A percentile compares a stretch with the other conserved stretches of the same genome.
Conservation (phyloP, 768 basidiomycete genomes). For the Suillus clintonianus region DNA sequence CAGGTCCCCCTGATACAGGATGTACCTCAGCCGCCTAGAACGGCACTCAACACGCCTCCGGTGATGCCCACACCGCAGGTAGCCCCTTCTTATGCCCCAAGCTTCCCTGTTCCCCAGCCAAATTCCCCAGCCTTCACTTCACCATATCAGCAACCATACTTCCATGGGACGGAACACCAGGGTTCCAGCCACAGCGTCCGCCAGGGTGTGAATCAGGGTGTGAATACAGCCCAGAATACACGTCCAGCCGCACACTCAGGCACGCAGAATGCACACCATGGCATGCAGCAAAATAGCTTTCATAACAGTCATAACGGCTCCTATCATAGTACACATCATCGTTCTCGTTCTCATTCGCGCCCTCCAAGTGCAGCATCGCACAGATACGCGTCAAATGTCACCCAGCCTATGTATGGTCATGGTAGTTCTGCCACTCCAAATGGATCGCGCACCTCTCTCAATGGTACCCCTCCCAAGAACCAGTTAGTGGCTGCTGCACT, state of each 20-base stretch:
- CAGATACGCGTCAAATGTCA: conserved; percentile 27
- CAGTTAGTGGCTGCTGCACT: conserved; percentile 2
- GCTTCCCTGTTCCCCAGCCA: conserved; percentile 4
- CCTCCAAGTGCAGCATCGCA: conserved; percentile 34
- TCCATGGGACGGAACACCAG: conserved; percentile 19
- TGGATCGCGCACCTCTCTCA: conserved; percentile 23
- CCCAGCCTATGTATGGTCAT: conserved; percentile 26
- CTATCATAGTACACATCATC: conserved; percentile 17
- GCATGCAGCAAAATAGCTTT: conserved; percentile 3
- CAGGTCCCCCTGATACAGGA: conserved; percentile 19
- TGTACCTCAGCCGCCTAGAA: conserved; percentile 20
- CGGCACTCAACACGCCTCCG: conserved; percentile 13
- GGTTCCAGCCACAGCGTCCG: conserved; percentile 16
- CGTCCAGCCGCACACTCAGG: conserved; percentile 7
- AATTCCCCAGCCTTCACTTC: not conserved
- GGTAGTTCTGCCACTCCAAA: conserved; percentile 21
- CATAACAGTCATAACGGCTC: conserved; percentile 14
- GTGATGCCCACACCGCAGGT: conserved; percentile 16
- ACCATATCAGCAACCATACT: conserved; percentile 1
- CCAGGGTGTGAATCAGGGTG: conserved; percentile 14
- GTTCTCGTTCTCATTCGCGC: conserved; percentile 24
- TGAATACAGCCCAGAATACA: conserved; percentile 16
- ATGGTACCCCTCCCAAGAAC: conserved; percentile 6
- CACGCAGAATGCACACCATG: conserved; percentile 1
- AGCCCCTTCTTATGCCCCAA: not conserved